phyloP scores from a whole-genome alignment of 257 asterid species.

The Anisodus acutangulus region DNA sequence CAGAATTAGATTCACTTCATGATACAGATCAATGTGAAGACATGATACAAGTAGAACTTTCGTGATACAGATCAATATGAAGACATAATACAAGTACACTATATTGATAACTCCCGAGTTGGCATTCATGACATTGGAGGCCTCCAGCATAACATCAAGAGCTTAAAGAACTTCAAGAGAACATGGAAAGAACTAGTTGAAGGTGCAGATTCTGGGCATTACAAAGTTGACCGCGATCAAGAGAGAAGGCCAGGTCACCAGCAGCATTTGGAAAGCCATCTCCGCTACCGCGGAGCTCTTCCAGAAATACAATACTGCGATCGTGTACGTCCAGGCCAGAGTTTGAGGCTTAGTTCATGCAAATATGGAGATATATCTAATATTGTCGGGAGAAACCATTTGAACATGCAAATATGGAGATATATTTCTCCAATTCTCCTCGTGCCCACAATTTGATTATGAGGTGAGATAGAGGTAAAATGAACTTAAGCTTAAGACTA shows the following conservation, averaged over 20 bases:
- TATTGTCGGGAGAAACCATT: not conserved
- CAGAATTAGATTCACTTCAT: not conserved
- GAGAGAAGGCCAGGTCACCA: too few relatives aligned
- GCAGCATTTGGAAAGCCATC: too few relatives aligned
- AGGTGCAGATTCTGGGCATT: too few relatives aligned
- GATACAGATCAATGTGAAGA: not conserved
- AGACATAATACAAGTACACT: not conserved
- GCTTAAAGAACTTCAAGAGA: not conserved
- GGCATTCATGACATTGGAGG: not conserved
- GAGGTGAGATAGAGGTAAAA: not conserved
- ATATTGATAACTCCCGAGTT: not conserved
- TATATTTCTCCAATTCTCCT: not conserved
- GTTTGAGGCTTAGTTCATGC: not conserved
- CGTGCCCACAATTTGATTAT: not conserved
- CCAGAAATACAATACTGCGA: too few relatives aligned
- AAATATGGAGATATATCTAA: too few relatives aligned
- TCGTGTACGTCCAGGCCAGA: not conserved
- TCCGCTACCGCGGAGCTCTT: too few relatives aligned
- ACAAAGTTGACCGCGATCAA: too few relatives aligned
- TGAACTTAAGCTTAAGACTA: not conserved
- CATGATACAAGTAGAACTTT: not conserved
- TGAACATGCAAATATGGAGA: conserved; percentile 3
- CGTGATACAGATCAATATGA: not conserved
- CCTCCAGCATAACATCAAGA: not conserved
- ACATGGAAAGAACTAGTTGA: not conserved